A percentile compares a stretch with the other conserved stretches of the same genome.
phyloP scores from a whole-genome alignment of 164 flowering plant species.

The Buxus sempervirens region DNA sequence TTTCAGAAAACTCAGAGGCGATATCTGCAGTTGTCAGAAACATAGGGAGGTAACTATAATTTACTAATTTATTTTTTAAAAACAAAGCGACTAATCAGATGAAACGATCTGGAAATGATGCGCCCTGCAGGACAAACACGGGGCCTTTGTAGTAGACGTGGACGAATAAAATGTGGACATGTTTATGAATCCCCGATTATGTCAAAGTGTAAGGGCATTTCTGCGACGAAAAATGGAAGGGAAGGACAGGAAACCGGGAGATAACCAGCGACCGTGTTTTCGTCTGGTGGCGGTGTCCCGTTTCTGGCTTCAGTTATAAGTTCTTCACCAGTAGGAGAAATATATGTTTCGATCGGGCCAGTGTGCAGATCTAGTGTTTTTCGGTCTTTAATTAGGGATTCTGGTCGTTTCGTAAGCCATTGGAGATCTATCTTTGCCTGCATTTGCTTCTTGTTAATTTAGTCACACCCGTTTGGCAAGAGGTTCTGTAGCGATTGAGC shows the following conservation, averaged over 20 bases:
- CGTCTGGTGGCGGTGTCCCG: constrained; percentile 7
- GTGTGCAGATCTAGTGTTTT: neutral
- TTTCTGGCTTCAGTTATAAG: neutral
- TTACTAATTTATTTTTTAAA: too few relatives aligned
- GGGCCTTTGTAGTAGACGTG: too few relatives aligned
- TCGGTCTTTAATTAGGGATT: neutral
- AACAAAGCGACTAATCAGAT: too few relatives aligned
- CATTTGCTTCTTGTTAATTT: neutral
- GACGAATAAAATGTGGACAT: too few relatives aligned
- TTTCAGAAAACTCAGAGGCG: too few relatives aligned
- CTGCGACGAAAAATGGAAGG: neutral
- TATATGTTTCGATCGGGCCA: neutral
- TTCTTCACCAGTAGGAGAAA: constrained; percentile 5
- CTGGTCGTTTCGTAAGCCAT: neutral
- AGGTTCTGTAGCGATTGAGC: neutral
- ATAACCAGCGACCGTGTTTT: neutral
- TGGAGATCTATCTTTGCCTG: neutral
- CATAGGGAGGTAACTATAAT: too few relatives aligned
- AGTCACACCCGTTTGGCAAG: too few relatives aligned
- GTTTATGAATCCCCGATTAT: too few relatives aligned
- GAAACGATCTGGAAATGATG: too few relatives aligned
- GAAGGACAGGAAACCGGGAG: neutral
- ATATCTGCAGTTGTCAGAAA: too few relatives aligned
- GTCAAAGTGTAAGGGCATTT: constrained; percentile 1
- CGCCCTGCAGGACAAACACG: too few relatives aligned